Evolutionary conservation across 2,329 filamentous ascomycete genomes (phyloP).

Genomic region (Hypoxylon sp.): DNA sequence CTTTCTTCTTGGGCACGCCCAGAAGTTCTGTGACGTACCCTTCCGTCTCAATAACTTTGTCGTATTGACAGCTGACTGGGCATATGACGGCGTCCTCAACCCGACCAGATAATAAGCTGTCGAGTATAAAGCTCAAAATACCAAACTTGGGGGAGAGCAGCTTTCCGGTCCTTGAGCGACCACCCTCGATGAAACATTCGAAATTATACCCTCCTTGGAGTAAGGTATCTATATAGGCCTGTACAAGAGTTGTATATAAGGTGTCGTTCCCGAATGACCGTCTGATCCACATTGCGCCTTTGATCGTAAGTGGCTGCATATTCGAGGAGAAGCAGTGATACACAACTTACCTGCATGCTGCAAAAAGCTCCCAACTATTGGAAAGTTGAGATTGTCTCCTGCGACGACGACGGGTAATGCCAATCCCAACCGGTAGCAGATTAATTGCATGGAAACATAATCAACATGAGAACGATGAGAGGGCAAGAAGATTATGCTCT

Average conservation of each 20-base stretch:
- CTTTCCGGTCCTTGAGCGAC: slow-evolving; percentile 92
- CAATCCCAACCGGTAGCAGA: slow-evolving; percentile 93
- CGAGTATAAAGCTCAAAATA: slow-evolving; percentile 90
- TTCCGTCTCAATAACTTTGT: slow-evolving; percentile 98
- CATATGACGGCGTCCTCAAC: slow-evolving; percentile 94
- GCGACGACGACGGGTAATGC: slow-evolving; percentile 92
- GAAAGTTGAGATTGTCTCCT: slow-evolving; percentile 96
- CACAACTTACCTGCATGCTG: slow-evolving; percentile 80
- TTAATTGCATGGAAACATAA: slow-evolving; percentile 93
- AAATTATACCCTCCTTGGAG: slow-evolving; percentile 93
- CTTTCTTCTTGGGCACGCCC: slow-evolving; percentile 94
- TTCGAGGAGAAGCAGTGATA: not conserved
- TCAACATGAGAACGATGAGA: slow-evolving; percentile 96
- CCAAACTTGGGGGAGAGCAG: slow-evolving; percentile 94
- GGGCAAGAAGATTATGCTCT: slow-evolving; percentile 95
- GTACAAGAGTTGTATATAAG: slow-evolving; percentile 91
- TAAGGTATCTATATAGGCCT: slow-evolving; percentile 93
- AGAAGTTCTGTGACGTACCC: slow-evolving; percentile 95
- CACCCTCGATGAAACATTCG: slow-evolving; percentile 97
- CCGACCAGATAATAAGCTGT: slow-evolving; percentile 87
- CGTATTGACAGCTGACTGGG: slow-evolving; percentile 96
- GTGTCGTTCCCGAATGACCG: slow-evolving; percentile 92
- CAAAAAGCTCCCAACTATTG: slow-evolving; percentile 87
- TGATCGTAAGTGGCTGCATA: slow-evolving; percentile 22
- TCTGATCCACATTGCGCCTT: slow-evolving; percentile 89